These are phyloP conservation scores for Periconia sp. DNA, from an alignment of 2,329 filamentous ascomycete genomes.

Conservation along the genomic window DNA sequence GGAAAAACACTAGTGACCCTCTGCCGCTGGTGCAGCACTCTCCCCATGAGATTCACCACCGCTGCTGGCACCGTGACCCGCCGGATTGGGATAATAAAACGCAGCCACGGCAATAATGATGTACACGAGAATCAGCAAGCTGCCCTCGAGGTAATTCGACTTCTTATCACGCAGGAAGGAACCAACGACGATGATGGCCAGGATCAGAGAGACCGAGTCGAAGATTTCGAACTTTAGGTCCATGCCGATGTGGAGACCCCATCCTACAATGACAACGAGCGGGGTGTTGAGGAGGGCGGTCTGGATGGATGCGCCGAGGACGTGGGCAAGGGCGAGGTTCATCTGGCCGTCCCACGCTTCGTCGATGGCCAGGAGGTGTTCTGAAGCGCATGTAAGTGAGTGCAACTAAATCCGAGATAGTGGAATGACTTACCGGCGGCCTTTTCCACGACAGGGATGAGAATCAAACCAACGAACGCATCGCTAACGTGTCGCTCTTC, in stretches of 20 bases:
- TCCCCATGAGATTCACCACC: neutral
- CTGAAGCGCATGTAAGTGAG: slow-evolving; percentile 35
- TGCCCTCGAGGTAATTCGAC: slow-evolving; percentile 87
- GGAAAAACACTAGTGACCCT: neutral
- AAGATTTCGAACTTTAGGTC: slow-evolving; percentile 85
- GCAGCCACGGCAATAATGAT: slow-evolving; percentile 63
- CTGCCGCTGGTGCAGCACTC: neutral
- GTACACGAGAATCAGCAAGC: slow-evolving; percentile 72
- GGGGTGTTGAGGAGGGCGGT: slow-evolving; percentile 88
- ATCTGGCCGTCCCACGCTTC: slow-evolving; percentile 83
- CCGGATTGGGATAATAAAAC: slow-evolving; percentile 62
- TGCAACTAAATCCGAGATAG: neutral
- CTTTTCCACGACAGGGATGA: slow-evolving; percentile 82
- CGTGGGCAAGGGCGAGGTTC: slow-evolving; percentile 83
- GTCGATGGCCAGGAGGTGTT: slow-evolving; percentile 81
- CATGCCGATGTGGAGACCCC: slow-evolving; percentile 71
- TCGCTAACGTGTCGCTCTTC: slow-evolving; percentile 50
- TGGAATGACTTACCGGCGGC: slow-evolving; percentile 54
- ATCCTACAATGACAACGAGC: slow-evolving; percentile 79
- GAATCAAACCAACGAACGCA: slow-evolving; percentile 69
- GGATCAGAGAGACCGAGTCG: slow-evolving; percentile 77
- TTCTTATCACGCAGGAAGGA: slow-evolving; percentile 87
- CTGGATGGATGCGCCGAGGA: slow-evolving; percentile 84
- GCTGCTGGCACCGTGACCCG: slow-evolving; percentile 16
- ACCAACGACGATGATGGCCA: slow-evolving; percentile 83